Base-by-base conservation (phyloP, 805 yeast species). In the Metschnikowia kunwiensis region DNA sequence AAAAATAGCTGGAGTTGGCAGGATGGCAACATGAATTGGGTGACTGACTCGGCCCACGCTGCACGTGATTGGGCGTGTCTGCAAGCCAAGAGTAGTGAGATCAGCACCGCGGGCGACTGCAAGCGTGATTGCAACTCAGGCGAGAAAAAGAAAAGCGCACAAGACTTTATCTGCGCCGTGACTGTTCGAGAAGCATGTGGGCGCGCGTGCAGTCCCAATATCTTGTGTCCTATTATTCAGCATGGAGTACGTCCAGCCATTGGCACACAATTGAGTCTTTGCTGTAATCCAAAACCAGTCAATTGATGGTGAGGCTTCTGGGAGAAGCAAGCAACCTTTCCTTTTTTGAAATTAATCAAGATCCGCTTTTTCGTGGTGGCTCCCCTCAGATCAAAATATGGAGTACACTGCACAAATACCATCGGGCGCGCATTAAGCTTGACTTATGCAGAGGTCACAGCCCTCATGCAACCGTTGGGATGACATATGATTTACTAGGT, bases 391-490 rank as follows among this genome's bases (percentile, higher is more conserved):
- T 35, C 25, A 31, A 32, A 37, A 19, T 27, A 38, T 31, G 44
- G 41, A 36, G 42, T 30, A 32, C 15, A 29, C 47, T 43, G 47
- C 44, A 43, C 24, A 25, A 28, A n/a, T 22, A 24, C 9, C 23
- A 26, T 19, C 30, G 24, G 32, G 34, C 42, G 44, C 46, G 50
- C 50, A 40, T 36, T 34, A 38, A 33, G 25, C 36, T 32, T 30
- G 39, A 23, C 38, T 30, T 33, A 36, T 43, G 38, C 43, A 37
- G 34, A 42, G 40, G 42, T 32, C 40, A 27, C 30, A 23, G 23
- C 26, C 23, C 21, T 18, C 27, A 27, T 34, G 38, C 33, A 35
- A 12, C 26, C 14, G 18, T 13, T 36, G 43, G 24, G 45, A 41
- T 44, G 48, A 41, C 39, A 19, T 30, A 23, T 16, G 17, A n/a